A percentile compares a stretch with the other conserved stretches of the same genome.
phyloP scores from a whole-genome alignment of 2,329 filamentous ascomycete genomes.

The Dactylonectria macrodidyma region DNA sequence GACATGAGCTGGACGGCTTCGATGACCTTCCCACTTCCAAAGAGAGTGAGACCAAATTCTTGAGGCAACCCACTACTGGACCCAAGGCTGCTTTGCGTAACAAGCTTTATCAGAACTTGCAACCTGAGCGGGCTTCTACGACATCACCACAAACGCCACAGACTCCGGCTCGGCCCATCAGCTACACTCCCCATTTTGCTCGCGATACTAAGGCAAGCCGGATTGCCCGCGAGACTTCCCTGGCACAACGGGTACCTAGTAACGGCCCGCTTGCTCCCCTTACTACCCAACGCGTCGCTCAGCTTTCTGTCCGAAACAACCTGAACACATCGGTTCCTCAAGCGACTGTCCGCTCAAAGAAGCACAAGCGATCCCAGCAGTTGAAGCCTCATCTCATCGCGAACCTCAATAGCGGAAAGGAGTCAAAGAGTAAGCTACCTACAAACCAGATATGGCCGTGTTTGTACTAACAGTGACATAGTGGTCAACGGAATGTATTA shows the following conservation, averaged over 20 bases:
- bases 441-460: neutral
- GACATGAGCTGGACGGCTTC: conserved; percentile 91
- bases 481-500: conserved; percentile 97
- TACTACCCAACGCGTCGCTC: conserved; percentile 68
- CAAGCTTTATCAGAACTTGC: conserved; percentile 69
- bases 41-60: conserved; percentile 83
- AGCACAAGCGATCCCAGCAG: conserved; percentile 73
- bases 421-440: conserved; percentile 79
- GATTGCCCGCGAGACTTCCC: conserved; percentile 73
- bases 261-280: conserved; percentile 68
- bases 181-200: conserved; percentile 70
- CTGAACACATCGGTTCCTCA: conserved; percentile 60
- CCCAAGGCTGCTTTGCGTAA: conserved; percentile 74
- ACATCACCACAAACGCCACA: conserved; percentile 68
- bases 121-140: conserved; percentile 68
- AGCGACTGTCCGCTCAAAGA: conserved; percentile 66
- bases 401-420: conserved; percentile 81
- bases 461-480: conserved; percentile 58
- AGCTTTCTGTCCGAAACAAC: conserved; percentile 66
- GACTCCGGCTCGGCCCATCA: conserved; percentile 66
- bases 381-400: conserved; percentile 90
- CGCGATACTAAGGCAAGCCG: conserved; percentile 77
- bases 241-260: conserved; percentile 72
- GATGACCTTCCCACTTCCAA: conserved; percentile 94
- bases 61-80: conserved; percentile 83